phyloP scores from a whole-genome alignment of 345 rosid genomes.

The Boechera divaricarpa region DNA sequence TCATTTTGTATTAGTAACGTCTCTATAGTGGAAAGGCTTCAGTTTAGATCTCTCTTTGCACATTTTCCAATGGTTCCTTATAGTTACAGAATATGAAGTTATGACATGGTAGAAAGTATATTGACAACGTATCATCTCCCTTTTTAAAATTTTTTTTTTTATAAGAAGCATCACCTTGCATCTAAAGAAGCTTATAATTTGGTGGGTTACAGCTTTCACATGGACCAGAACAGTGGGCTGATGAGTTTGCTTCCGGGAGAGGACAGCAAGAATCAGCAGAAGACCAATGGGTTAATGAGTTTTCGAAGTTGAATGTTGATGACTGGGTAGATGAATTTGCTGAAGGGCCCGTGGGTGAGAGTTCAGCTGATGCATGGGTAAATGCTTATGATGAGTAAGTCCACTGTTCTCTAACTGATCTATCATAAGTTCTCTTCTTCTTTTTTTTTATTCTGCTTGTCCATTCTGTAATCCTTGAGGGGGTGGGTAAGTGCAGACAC shows the following conservation, averaged over 20 bases:
- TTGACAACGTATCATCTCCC: slow-evolving; percentile 13
- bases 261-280: slow-evolving; percentile 61
- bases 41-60: slow-evolving; percentile 14
- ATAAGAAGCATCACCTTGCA: slow-evolving; percentile 33
- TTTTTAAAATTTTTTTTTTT: background rate
- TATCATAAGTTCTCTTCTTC: slow-evolving; percentile 22
- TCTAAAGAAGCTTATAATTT: slow-evolving; percentile 30
- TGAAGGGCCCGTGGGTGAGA: slow-evolving; percentile 70
- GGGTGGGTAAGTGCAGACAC: background rate
- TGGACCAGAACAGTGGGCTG: slow-evolving; percentile 82
- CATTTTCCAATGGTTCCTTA: slow-evolving; percentile 13
- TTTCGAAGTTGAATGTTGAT: slow-evolving; percentile 86
- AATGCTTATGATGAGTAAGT: slow-evolving; percentile 96
- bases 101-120: slow-evolving; percentile 1
- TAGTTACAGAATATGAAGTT: slow-evolving; percentile 27
- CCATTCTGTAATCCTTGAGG: background rate
- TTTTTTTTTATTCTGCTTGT: background rate
- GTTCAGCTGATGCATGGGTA: slow-evolving; percentile 82
- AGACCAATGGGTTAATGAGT: slow-evolving; percentile 96
- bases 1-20: slow-evolving; percentile 4
- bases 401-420: slow-evolving; percentile 6
- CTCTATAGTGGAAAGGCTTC: slow-evolving; percentile 12
- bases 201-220: slow-evolving; percentile 53
- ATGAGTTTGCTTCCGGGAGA: slow-evolving; percentile 75
- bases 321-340: slow-evolving; percentile 98